phyloP scores from a whole-genome alignment of 208 protist species.

The Acanthamoeba lenticulata region DNA sequence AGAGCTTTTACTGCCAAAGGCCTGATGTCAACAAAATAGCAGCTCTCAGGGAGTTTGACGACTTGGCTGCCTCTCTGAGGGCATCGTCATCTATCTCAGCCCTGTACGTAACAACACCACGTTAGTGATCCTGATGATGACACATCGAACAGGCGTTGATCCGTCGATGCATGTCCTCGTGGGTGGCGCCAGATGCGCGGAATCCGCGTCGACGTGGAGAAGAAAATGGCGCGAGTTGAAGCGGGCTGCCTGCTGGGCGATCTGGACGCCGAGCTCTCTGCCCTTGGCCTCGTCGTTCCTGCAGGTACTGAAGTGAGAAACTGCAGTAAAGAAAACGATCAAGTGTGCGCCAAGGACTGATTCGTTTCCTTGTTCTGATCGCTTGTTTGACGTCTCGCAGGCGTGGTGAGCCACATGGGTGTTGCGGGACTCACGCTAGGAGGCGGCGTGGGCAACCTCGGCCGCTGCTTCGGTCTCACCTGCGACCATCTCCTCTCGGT shows the following conservation, averaged over 20 bases:
- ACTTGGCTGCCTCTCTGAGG: background rate
- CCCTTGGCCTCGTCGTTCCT: background rate
- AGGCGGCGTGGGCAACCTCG: constrained; percentile 22
- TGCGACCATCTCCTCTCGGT: constrained; percentile 29
- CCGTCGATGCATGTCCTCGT: background rate
- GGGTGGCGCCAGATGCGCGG: background rate
- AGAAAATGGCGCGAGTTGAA: background rate
- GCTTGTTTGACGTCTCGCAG: too few relatives aligned
- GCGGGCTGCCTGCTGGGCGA: background rate
- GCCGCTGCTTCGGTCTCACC: background rate
- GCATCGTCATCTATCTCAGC: constrained; percentile 42
- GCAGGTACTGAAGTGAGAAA: too few relatives aligned
- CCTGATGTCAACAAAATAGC: too few relatives aligned
- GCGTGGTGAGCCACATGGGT: constrained; percentile 44
- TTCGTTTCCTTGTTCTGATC: too few relatives aligned
- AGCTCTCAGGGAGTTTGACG: too few relatives aligned
- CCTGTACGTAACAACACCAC: too few relatives aligned
- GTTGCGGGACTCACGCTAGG: constrained; percentile 63
- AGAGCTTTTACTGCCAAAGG: too few relatives aligned
- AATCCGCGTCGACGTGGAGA: background rate
- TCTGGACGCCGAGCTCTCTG: constrained; percentile 3
- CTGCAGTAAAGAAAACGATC: too few relatives aligned
- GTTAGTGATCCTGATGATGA: too few relatives aligned
- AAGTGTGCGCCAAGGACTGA: too few relatives aligned
- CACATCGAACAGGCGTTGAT: too few relatives aligned